phyloP scores from a whole-genome alignment of 306 rosid genomes.

The Rosa rugosa region DNA sequence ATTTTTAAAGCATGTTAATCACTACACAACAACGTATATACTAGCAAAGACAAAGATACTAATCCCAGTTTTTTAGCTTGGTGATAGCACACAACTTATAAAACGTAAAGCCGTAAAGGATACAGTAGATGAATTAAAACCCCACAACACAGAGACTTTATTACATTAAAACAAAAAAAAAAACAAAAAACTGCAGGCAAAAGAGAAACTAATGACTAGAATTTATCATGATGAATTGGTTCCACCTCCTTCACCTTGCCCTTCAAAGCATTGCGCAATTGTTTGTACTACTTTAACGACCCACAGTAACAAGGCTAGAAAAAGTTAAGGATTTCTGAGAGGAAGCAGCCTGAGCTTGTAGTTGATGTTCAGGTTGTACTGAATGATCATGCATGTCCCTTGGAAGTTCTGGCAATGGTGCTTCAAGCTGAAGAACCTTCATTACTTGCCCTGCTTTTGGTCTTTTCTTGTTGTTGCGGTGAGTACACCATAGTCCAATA shows the following conservation, averaged over 20 bases:
- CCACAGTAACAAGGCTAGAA: slow-evolving; percentile 22
- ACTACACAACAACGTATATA: no score
- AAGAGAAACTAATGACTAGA: background rate
- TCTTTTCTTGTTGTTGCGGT: slow-evolving; percentile 35
- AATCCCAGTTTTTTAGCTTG: no score
- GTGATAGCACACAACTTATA: no score
- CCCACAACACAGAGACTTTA: no score
- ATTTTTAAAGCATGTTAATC: no score
- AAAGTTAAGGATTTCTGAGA: slow-evolving; percentile 13
- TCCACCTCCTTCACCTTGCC: background rate
- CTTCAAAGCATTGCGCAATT: no score
- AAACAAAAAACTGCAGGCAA: no score
- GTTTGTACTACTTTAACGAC: slow-evolving; percentile 19
- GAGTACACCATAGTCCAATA: slow-evolving; percentile 48
- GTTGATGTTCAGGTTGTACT: background rate
- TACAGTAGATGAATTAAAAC: no score
- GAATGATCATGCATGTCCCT: slow-evolving; percentile 35
- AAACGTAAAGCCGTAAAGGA: no score
- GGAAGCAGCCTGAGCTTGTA: background rate
- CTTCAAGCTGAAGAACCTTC: slow-evolving; percentile 39
- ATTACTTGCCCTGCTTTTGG: slow-evolving; percentile 45
- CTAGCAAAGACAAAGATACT: no score
- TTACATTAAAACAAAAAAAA: no score
- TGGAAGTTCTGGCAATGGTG: slow-evolving; percentile 32
- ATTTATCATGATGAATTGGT: background rate